These are phyloP conservation scores for Penicillium freii DNA, from an alignment of 2,329 filamentous ascomycete genomes.

Conservation along the genomic window DNA sequence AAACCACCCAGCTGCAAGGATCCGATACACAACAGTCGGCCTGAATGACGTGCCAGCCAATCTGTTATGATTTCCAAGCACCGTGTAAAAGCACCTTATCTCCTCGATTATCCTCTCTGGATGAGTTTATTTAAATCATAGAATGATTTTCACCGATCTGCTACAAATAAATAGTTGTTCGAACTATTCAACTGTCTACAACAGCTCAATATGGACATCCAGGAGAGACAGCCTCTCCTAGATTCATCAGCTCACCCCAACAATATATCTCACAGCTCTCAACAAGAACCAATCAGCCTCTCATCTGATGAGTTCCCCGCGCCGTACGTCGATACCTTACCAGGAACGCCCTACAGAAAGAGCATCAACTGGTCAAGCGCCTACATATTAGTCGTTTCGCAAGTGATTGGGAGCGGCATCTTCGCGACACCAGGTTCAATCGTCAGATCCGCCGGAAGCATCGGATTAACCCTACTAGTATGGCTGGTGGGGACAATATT, in stretches of 20 bases:
- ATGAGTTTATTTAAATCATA: background rate
- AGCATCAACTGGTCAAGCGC: slow-evolving; percentile 62
- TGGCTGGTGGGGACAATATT: slow-evolving; percentile 64
- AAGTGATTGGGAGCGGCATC: slow-evolving; percentile 68
- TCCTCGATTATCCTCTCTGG: background rate
- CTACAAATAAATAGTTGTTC: background rate
- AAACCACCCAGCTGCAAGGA: slow-evolving; percentile 14
- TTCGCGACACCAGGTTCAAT: slow-evolving; percentile 71
- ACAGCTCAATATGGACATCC: slow-evolving; percentile 17
- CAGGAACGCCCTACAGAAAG: slow-evolving; percentile 55
- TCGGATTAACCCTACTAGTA: slow-evolving; percentile 60
- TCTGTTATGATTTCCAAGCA: slow-evolving; percentile 21
- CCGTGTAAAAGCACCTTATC: background rate
- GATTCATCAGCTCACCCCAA: slow-evolving; percentile 1
- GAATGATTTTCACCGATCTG: background rate
- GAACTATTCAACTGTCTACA: background rate
- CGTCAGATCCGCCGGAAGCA: slow-evolving; percentile 63
- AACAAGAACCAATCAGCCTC: background rate
- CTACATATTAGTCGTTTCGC: slow-evolving; percentile 66
- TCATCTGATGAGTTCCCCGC: slow-evolving; percentile 1
- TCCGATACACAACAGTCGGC: slow-evolving; percentile 24
- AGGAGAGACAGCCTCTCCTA: slow-evolving; percentile 23
- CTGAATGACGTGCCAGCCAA: slow-evolving; percentile 30
- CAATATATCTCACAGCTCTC: background rate
- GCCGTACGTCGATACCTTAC: slow-evolving; percentile 44